phyloP scores from a whole-genome alignment of 2,329 filamentous ascomycete species.

The Penicillium expansum region DNA sequence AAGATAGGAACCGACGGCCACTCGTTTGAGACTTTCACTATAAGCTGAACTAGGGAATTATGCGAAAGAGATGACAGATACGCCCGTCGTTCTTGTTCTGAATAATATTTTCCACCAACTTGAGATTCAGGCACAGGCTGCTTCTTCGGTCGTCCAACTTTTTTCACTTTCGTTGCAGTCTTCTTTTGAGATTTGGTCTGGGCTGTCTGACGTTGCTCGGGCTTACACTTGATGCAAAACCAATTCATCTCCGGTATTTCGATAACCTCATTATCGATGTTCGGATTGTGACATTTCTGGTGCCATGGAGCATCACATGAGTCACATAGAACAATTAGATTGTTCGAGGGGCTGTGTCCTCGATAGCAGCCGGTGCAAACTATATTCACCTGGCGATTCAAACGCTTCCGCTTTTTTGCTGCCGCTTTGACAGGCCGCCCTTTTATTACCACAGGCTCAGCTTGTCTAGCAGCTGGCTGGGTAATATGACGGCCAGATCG shows the following conservation, averaged over 20 bases:
- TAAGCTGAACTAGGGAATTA: slow-evolving; percentile 60
- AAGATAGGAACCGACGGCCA: slow-evolving; percentile 68
- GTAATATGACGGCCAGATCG: slow-evolving; percentile 5
- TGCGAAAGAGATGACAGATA: slow-evolving; percentile 64
- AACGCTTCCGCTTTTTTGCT: slow-evolving; percentile 58
- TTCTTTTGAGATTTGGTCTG: slow-evolving; percentile 27
- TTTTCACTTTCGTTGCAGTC: not conserved
- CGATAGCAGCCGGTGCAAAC: slow-evolving; percentile 71
- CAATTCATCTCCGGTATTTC: slow-evolving; percentile 66
- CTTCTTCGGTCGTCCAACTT: not conserved
- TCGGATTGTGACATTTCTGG: slow-evolving; percentile 75
- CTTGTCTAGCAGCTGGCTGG: not conserved
- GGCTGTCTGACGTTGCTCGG: slow-evolving; percentile 47
- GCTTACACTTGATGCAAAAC: slow-evolving; percentile 64
- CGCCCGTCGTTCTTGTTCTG: slow-evolving; percentile 53
- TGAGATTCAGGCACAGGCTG: slow-evolving; percentile 5
- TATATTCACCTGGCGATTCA: slow-evolving; percentile 45
- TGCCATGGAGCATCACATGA: slow-evolving; percentile 78
- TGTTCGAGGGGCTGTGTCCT: slow-evolving; percentile 67
- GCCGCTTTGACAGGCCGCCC: not conserved
- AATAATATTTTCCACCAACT: slow-evolving; percentile 30
- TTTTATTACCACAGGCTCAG: not conserved
- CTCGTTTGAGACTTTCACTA: slow-evolving; percentile 60
- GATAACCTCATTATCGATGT: slow-evolving; percentile 68
- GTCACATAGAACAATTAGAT: slow-evolving; percentile 84